A percentile compares a stretch with the other conserved stretches of the same genome.
These are phyloP conservation scores for Mycosphaerelloides madeirae DNA, from an alignment of 2,329 filamentous ascomycete species.

Conservation along the genomic window DNA sequence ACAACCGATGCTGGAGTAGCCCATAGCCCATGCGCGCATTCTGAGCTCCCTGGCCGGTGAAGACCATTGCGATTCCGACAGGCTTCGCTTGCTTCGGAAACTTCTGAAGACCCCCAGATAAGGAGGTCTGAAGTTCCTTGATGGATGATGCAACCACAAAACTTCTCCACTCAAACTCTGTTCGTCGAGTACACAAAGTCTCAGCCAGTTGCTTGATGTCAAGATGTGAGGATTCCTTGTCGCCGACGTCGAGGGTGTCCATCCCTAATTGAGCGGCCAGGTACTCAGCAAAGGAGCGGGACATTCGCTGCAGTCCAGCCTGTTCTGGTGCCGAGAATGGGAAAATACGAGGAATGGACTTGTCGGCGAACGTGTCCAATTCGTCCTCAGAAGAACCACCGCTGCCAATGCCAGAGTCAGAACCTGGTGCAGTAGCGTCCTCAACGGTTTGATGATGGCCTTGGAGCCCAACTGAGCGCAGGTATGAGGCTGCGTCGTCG, in stretches of 20 bases:
- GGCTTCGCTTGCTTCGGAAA: background rate
- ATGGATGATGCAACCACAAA: background rate
- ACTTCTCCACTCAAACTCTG: background rate
- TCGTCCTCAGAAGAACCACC: background rate
- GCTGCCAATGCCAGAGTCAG: background rate
- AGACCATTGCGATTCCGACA: constrained; percentile 5
- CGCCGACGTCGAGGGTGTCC: background rate
- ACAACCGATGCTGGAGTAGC: constrained; percentile 16
- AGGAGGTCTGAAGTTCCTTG: background rate
- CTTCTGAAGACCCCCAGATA: background rate
- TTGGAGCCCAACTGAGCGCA: constrained; percentile 4
- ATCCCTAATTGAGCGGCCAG: background rate
- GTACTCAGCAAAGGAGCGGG: background rate
- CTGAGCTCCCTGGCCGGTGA: constrained; percentile 19
- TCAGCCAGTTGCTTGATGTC: background rate
- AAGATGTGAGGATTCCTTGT: background rate
- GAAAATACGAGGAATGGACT: background rate
- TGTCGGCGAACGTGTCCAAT: background rate
- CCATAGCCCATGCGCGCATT: constrained; percentile 13
- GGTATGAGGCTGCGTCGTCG: constrained; percentile 11
- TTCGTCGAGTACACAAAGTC: background rate
- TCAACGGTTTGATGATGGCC: constrained; percentile 9
- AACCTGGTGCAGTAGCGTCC: background rate
- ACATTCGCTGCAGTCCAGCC: background rate
- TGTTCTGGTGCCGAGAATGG: background rate